Evolutionary conservation across 257 asterid species (phyloP).

Genomic region (Cruciata laevipes): DNA sequence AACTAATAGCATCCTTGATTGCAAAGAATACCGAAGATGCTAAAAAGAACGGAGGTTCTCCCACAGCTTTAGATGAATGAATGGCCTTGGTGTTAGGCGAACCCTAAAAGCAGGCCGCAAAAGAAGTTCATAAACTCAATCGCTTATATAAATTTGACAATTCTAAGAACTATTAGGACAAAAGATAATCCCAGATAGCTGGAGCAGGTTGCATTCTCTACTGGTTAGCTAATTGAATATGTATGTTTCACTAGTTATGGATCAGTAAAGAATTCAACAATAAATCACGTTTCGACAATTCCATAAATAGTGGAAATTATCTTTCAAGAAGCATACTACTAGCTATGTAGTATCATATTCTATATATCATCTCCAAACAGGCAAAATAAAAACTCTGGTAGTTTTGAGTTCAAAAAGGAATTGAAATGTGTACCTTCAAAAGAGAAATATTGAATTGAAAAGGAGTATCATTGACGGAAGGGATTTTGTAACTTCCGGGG

Average conservation of each 20-base stretch:
- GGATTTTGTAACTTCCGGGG: slow-evolving; percentile 90
- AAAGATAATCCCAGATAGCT: too few species aligned
- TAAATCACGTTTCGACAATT: too few species aligned
- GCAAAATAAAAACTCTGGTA: background rate
- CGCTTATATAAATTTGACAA: too few species aligned
- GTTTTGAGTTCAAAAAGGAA: background rate
- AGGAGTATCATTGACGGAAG: slow-evolving; percentile 80
- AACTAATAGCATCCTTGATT: slow-evolving; percentile 70
- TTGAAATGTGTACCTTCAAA: slow-evolving; percentile 53
- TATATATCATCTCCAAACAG: background rate
- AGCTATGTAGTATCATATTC: background rate
- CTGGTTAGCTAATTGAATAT: background rate
- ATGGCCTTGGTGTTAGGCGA: slow-evolving; percentile 76
- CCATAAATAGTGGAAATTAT: background rate
- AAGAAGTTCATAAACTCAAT: background rate
- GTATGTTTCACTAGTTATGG: background rate
- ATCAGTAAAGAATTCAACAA: background rate
- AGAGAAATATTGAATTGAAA: slow-evolving; percentile 69
- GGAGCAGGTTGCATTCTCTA: too few species aligned
- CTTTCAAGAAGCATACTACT: background rate
- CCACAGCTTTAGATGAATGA: slow-evolving; percentile 96
- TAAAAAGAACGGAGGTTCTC: slow-evolving; percentile 95
- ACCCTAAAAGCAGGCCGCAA: slow-evolving; percentile 34
- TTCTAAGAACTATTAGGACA: background rate
- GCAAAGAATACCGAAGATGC: slow-evolving; percentile 80